Evolutionary conservation across 495 filamentous ascomycete genomes (phyloP).

Genomic region (Pyrenula aspistea): DNA sequence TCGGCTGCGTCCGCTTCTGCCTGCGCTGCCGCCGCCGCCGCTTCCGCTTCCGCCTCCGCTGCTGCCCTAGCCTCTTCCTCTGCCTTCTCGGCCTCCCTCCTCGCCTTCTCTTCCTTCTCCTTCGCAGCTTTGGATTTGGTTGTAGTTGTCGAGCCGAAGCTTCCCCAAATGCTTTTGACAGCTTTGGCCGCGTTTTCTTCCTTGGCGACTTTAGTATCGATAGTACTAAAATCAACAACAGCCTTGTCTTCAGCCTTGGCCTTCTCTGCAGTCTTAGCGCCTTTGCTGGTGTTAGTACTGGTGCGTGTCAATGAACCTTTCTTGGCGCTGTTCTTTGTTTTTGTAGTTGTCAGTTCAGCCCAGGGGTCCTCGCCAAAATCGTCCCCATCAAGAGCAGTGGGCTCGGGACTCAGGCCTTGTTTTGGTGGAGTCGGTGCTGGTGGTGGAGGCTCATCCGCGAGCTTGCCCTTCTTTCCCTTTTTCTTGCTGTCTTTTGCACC

Average conservation of each 20-base stretch:
- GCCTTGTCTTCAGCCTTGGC: slow-evolving; percentile 6
- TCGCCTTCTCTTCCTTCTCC: slow-evolving; percentile 15
- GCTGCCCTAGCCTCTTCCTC: slow-evolving; percentile 22
- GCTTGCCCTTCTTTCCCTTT: slow-evolving; percentile 27
- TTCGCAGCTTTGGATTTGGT: slow-evolving; percentile 25
- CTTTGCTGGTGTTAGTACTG: slow-evolving; percentile 1
- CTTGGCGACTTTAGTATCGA: slow-evolving; percentile 7
- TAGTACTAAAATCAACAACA: slow-evolving; percentile 4
- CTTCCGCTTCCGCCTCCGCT: slow-evolving; percentile 17
- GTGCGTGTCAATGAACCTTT: slow-evolving; percentile 7
- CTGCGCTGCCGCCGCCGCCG: slow-evolving; percentile 7
- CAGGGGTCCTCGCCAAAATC: slow-evolving; percentile 22
- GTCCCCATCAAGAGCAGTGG: slow-evolving; percentile 20
- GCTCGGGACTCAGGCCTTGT: slow-evolving; percentile 31
- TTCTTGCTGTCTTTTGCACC: slow-evolving; percentile 16
- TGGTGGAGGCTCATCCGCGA: slow-evolving; percentile 32
- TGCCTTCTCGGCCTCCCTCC: slow-evolving; percentile 11
- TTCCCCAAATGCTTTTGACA: slow-evolving; percentile 34
- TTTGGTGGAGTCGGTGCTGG: slow-evolving; percentile 38
- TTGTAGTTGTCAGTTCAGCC: slow-evolving; percentile 22
- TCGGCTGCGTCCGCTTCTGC: slow-evolving; percentile 3
- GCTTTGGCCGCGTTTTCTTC: slow-evolving; percentile 22
- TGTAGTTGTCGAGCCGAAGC: slow-evolving; percentile 20
- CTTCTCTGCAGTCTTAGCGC: slow-evolving; percentile 6
- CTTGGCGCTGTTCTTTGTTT: slow-evolving; percentile 24